These are phyloP conservation scores for Kwoniella pini DNA, from an alignment of 768 basidiomycete genomes.

Conservation along the genomic window DNA sequence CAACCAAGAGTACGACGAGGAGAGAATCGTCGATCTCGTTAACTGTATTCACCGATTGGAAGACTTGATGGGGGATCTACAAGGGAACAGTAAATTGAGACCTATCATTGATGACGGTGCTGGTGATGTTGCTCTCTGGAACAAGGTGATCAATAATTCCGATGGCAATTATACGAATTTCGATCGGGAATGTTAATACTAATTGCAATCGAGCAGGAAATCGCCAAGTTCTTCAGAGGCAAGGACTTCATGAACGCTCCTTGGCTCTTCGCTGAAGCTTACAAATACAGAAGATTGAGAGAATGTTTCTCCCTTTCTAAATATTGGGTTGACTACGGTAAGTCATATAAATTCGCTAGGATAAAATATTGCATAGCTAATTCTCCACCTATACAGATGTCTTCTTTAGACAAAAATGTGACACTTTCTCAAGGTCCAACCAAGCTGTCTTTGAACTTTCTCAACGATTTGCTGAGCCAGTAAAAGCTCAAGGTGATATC, in stretches of 20 bases:
- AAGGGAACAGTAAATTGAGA: conserved; percentile 74
- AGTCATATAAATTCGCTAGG: conserved; percentile 2
- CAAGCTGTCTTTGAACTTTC: conserved; percentile 94
- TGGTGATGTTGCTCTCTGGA: conserved; percentile 92
- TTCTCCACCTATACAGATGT: conserved; percentile 59
- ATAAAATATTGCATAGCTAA: background rate
- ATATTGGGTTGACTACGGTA: conserved; percentile 78
- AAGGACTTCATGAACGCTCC: conserved; percentile 77
- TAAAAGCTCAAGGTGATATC: conserved; percentile 62
- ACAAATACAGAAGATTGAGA: conserved; percentile 62
- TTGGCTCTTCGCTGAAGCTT: conserved; percentile 92
- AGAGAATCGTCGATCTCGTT: conserved; percentile 78
- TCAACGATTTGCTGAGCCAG: conserved; percentile 84
- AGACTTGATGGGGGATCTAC: conserved; percentile 80
- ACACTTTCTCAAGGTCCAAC: conserved; percentile 88
- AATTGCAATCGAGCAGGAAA: conserved; percentile 65
- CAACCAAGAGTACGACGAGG: conserved; percentile 77
- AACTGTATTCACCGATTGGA: conserved; percentile 88
- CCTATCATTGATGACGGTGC: conserved; percentile 89
- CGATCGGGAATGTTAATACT: no score
- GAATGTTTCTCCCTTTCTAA: conserved; percentile 92
- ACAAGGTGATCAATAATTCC: no score
- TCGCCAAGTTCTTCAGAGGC: conserved; percentile 91
- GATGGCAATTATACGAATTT: conserved; percentile 9
- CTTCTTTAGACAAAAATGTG: conserved; percentile 94